A percentile compares a stretch with the other conserved stretches of the same genome.
These are phyloP conservation scores for Silene latifolia DNA, from an alignment of 148 eudicot genomes.

Conservation along the genomic window DNA sequence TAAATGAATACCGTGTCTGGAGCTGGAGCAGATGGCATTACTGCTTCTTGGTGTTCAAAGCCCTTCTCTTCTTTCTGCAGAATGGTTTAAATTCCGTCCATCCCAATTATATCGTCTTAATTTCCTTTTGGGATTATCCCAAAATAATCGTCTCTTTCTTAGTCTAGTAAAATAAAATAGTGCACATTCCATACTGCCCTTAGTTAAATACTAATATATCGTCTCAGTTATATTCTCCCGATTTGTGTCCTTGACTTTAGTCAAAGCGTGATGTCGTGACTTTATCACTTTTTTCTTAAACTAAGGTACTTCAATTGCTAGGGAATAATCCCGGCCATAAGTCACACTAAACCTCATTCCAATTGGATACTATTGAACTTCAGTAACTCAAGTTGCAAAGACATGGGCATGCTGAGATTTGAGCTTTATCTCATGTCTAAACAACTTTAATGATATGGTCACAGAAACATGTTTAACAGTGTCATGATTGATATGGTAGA, in stretches of 20 bases:
- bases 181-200: no score
- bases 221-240: no score
- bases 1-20: slow-evolving; percentile 62
- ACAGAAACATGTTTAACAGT: neutral
- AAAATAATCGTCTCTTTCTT: no score
- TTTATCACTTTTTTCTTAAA: neutral
- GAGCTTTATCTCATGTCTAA: neutral
- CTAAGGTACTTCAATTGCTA: neutral
- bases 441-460: neutral
- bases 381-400: neutral
- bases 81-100: neutral
- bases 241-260: no score
- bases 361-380: neutral
- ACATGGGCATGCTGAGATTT: neutral
- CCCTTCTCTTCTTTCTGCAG: slow-evolving; percentile 83
- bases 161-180: no score
- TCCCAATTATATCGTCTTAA: neutral
- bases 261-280: no score
- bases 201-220: no score
- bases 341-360: neutral
- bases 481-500: neutral
- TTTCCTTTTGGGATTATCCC: no score
- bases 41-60: slow-evolving; percentile 78
- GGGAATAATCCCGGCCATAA: neutral
- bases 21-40: slow-evolving; percentile 72